Percentiles rank a stretch among this genome's conserved stretches.
Evolutionary conservation across 306 rosid species (phyloP).

Genomic region (Cotoneaster glaucophyllus): DNA sequence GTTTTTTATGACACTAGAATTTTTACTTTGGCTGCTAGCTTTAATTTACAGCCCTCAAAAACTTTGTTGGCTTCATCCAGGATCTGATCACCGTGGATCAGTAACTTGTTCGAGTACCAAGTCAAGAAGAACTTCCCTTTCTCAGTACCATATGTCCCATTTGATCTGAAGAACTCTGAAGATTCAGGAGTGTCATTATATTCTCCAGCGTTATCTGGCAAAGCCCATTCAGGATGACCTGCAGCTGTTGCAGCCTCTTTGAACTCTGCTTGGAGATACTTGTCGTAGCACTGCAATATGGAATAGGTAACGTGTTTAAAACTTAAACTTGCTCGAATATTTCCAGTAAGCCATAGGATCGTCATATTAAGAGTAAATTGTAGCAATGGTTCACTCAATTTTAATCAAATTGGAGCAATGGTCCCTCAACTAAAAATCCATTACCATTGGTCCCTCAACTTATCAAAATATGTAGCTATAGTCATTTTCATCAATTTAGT

Average conservation of each 20-base stretch:
- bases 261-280: constrained; percentile 70
- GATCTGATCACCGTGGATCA: constrained; percentile 75
- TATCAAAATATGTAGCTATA: too few relatives aligned
- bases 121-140: constrained; percentile 72
- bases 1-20: background rate
- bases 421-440: too few relatives aligned
- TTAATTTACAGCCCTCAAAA: constrained; percentile 67
- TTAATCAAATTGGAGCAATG: too few relatives aligned
- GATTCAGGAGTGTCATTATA: constrained; percentile 62
- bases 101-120: constrained; percentile 80
- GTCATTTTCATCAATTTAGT: too few relatives aligned
- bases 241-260: constrained; percentile 47
- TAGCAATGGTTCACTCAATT: too few relatives aligned
- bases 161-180: constrained; percentile 60
- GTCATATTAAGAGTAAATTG: background rate
- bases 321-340: background rate
- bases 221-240: constrained; percentile 83
- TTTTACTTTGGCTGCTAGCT: constrained; percentile 79
- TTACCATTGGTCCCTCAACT: too few relatives aligned
- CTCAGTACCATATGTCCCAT: constrained; percentile 61
- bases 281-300: constrained; percentile 71
- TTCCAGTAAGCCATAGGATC: background rate
- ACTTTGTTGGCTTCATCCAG: constrained; percentile 76
- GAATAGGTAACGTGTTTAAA: background rate
- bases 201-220: constrained; percentile 73